These are phyloP conservation scores for Diaporthe humulicola DNA, from an alignment of 2,329 filamentous ascomycete species.

Conservation along the genomic window DNA sequence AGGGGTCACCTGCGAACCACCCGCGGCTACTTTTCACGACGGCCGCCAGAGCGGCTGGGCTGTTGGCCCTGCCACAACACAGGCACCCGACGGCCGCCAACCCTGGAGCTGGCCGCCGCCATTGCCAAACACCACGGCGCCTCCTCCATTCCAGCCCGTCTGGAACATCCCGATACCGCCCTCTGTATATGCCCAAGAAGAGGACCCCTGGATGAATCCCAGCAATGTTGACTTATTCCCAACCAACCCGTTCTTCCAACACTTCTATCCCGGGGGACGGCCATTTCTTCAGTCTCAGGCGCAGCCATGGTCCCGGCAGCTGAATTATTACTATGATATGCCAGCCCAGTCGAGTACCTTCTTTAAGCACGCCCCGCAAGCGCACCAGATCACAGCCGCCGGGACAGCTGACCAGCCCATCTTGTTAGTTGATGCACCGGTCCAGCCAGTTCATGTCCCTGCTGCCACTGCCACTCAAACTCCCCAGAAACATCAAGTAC, in stretches of 20 bases:
- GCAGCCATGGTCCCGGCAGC: not conserved
- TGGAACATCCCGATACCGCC: not conserved
- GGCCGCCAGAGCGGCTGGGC: not conserved
- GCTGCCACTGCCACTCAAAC: not conserved
- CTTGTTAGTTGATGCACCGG: slow-evolving; percentile 13
- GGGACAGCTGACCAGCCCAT: slow-evolving; percentile 20
- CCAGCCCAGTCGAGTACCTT: not conserved
- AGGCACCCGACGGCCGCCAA: not conserved
- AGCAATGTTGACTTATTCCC: not conserved
- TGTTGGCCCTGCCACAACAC: not conserved
- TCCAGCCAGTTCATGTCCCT: not conserved
- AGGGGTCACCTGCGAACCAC: no score
- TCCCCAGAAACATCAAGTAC: not conserved
- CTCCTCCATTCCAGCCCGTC: not conserved
- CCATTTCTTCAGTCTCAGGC: not conserved
- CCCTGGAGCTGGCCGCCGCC: not conserved
- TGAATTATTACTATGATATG: not conserved
- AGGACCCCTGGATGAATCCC: slow-evolving; percentile 3
- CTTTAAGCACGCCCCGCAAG: not conserved
- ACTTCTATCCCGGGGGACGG: not conserved
- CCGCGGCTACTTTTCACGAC: not conserved
- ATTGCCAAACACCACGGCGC: not conserved
- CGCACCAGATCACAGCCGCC: not conserved
- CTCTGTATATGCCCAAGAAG: not conserved
- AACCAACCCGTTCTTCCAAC: not conserved